A percentile compares a stretch with the other conserved stretches of the same genome.
phyloP scores from a whole-genome alignment of 495 filamentous ascomycete species.

The Talaromyces proteolyticus region DNA sequence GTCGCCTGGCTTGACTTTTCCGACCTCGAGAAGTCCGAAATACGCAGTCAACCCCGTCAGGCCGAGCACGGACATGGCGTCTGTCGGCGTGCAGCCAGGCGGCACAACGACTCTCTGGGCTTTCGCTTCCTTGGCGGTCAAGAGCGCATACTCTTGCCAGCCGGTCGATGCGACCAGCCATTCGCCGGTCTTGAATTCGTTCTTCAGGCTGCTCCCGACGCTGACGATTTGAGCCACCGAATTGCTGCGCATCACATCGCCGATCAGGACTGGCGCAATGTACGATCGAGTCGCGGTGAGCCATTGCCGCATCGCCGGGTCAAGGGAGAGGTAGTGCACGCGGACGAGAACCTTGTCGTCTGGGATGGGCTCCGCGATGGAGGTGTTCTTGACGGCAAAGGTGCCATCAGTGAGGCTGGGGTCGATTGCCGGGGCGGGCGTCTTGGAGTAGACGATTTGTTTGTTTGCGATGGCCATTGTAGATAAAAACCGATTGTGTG shows the following conservation, averaged over 20 bases:
- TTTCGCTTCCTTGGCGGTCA: slow-evolving; percentile 33
- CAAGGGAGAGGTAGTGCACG: slow-evolving; percentile 64
- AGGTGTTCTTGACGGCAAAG: slow-evolving; percentile 45
- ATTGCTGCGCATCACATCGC: slow-evolving; percentile 61
- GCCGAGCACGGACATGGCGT: slow-evolving; percentile 53
- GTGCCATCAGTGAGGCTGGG: slow-evolving; percentile 36
- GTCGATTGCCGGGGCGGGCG: slow-evolving; percentile 32
- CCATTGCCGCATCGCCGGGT: slow-evolving; percentile 80
- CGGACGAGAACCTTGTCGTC: slow-evolving; percentile 61
- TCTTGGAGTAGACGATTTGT: slow-evolving; percentile 36
- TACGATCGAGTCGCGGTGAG: slow-evolving; percentile 62
- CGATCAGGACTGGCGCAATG: slow-evolving; percentile 57
- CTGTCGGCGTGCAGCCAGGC: slow-evolving; percentile 42
- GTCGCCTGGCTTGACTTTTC: slow-evolving; percentile 48
- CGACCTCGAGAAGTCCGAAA: slow-evolving; percentile 58
- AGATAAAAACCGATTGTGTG: background rate
- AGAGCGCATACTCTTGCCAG: slow-evolving; percentile 58
- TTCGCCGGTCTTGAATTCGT: slow-evolving; percentile 45
- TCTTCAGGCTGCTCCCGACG: slow-evolving; percentile 27
- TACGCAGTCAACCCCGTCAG: slow-evolving; percentile 62
- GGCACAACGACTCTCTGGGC: slow-evolving; percentile 37
- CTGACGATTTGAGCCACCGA: slow-evolving; percentile 48
- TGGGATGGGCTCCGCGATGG: slow-evolving; percentile 39
- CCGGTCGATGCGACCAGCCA: slow-evolving; percentile 44
- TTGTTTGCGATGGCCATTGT: slow-evolving; percentile 29